A percentile compares a stretch with the other conserved stretches of the same genome.
Evolutionary conservation across 179 eudicot genomes (phyloP).

Genomic region (Monotropa hypopitys): DNA sequence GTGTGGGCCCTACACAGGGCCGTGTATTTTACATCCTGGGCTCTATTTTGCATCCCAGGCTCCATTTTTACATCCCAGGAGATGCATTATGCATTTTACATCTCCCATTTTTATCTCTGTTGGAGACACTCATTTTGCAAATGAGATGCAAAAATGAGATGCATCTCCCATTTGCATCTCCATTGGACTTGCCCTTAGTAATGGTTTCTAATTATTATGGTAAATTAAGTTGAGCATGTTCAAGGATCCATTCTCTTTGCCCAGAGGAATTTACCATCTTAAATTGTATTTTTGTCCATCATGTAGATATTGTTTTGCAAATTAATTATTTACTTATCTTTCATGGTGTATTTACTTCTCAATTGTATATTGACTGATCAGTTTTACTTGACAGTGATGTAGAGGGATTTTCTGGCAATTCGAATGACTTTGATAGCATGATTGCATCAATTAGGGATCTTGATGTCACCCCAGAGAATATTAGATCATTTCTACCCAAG

Average conservation of each 20-base stretch:
- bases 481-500: conserved; percentile 52
- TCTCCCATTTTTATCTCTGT: too few species aligned
- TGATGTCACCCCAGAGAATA: conserved; percentile 43
- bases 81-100: too few species aligned
- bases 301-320: not conserved
- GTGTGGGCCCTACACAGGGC: too few species aligned
- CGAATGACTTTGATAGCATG: conserved; percentile 38
- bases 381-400: conserved; percentile 24
- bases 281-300: not conserved
- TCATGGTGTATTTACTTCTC: not conserved
- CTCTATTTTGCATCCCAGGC: too few species aligned
- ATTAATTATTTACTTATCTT: not conserved
- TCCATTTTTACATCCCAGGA: too few species aligned
- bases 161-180: too few species aligned
- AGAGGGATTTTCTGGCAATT: conserved; percentile 24
- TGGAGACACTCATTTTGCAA: too few species aligned
- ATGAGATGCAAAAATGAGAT: too few species aligned
- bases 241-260: not conserved
- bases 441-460: conserved; percentile 36
- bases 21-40: too few species aligned
- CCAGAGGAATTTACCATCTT: not conserved
- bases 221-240: not conserved
- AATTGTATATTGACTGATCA: not conserved
- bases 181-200: too few species aligned
- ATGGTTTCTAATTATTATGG: not conserved